A percentile compares a stretch with the other conserved stretches of the same genome.
Conservation (phyloP, 345 rosid species). For the Arabidopsis arenosa region DNA sequence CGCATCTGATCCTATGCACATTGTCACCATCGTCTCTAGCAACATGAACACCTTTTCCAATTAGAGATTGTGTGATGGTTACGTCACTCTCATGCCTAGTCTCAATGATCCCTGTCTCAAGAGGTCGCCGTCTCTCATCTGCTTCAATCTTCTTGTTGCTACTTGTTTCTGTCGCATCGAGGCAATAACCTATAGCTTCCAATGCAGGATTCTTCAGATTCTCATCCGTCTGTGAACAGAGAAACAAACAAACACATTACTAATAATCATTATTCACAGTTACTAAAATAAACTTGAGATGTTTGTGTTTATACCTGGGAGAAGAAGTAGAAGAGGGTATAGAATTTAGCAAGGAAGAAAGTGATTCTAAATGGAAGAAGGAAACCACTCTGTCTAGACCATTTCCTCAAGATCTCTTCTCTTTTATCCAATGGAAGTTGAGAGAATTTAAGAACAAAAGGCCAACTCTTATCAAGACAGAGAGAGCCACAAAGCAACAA, state of each 20-base stretch:
- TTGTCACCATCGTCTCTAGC: slow-evolving; percentile 37
- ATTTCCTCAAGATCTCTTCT: slow-evolving; percentile 57
- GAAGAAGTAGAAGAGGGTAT: slow-evolving; percentile 59
- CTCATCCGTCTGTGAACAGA: slow-evolving; percentile 52
- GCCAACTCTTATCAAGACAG: slow-evolving; percentile 68
- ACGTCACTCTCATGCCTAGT: slow-evolving; percentile 44
- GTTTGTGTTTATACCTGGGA: slow-evolving; percentile 49
- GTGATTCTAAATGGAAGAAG: slow-evolving; percentile 55
- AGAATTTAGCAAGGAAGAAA: slow-evolving; percentile 59
- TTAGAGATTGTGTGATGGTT: slow-evolving; percentile 43
- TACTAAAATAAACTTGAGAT: neutral
- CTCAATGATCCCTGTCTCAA: slow-evolving; percentile 54
- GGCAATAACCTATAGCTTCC: slow-evolving; percentile 72
- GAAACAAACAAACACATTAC: neutral
- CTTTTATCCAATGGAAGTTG: slow-evolving; percentile 64
- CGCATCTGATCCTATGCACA: slow-evolving; percentile 55
- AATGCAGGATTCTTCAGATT: slow-evolving; percentile 57
- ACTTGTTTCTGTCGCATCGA: slow-evolving; percentile 45
- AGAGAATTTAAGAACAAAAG: slow-evolving; percentile 70
- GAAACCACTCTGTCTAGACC: slow-evolving; percentile 54
- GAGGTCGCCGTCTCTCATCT: slow-evolving; percentile 45
- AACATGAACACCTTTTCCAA: slow-evolving; percentile 50
- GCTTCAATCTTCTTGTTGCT: neutral
- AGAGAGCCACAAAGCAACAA: slow-evolving; percentile 66
- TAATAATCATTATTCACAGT: neutral